These are phyloP conservation scores for Kwoniella pini DNA, from an alignment of 768 basidiomycete genomes.

Conservation along the genomic window DNA sequence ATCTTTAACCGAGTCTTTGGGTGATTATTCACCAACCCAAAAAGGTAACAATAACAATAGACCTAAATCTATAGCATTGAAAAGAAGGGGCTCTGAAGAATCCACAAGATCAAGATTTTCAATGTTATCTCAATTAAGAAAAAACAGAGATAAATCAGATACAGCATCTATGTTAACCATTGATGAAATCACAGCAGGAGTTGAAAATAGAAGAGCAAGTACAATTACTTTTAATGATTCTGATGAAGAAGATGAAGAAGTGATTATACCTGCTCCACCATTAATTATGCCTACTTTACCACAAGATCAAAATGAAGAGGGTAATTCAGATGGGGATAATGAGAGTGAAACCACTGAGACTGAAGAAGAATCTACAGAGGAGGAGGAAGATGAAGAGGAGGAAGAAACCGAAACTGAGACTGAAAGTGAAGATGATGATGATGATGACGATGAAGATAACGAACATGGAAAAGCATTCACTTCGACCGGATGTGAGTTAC, in stretches of 20 bases:
- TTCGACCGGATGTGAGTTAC: constrained; percentile 62
- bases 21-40: constrained; percentile 34
- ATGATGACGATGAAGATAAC: constrained; percentile 36
- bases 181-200: constrained; percentile 95
- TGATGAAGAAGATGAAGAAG: constrained; percentile 61
- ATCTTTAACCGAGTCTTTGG: constrained; percentile 73
- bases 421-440: constrained; percentile 26
- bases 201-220: constrained; percentile 67
- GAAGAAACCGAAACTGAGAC: constrained; percentile 55
- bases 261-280: constrained; percentile 8
- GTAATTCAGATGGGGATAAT: constrained; percentile 32
- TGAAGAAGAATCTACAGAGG: constrained; percentile 20
- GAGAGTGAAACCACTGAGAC: constrained; percentile 29
- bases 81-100: constrained; percentile 41
- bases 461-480: constrained; percentile 59
- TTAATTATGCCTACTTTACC: constrained; percentile 23
- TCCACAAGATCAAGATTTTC: constrained; percentile 64
- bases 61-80: constrained; percentile 57
- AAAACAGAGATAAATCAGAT: constrained; percentile 69
- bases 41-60: constrained; percentile 31
- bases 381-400: background rate
- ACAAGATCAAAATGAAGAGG: constrained; percentile 27
- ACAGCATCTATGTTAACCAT: constrained; percentile 91
- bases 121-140: constrained; percentile 45
- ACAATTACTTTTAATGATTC: constrained; percentile 62